Evolutionary conservation across 2,329 filamentous ascomycete species (phyloP), one percentile per base, ranked within the genome.

Genomic region (Colletotrichum tropicale): DNA sequence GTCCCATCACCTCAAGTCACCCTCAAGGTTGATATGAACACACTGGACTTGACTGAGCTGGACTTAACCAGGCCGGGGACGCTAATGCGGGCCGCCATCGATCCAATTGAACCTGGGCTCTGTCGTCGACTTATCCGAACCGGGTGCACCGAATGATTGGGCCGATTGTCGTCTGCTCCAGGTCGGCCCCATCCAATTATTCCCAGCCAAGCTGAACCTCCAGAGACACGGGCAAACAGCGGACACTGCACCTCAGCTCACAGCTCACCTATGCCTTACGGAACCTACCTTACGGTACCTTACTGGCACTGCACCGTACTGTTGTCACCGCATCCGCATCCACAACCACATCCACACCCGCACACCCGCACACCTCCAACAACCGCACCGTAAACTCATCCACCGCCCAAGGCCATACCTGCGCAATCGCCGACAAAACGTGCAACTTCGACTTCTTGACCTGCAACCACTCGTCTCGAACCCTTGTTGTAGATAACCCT

Each of bases 111-210:
- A 72, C 55, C 32, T 12, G 55, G 34, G n/a, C 28, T 72, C 64
- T 60, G 38, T 43, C 38, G 61, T 75, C 36, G 68, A 62, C 72
- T 66, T 66, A 71, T 65, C 67, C 34, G 34, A 65, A n/a, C 71
- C 48, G 28, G 67, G 61, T 38, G 68, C 68, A 30, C 36, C 61
- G 62, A 67, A 67, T 64, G 73, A 75, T 75, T 75, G 73, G 73
- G 48, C 56, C 62, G 73, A 75, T 75, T 66, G 34, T 60, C 52
- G 26, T 38, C 66, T 58, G 64, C 52, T 67, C 24, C 55, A 69
- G 32, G 66, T 43, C 34, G 34, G 61, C 36, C 67, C 67, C 60
- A 58, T 71, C 60, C 67, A 74, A 70, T 70, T 65, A 70, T 70
- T 56, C 69, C 61, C n/a, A 65, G 34, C 58, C 48, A 36, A 70